These are phyloP conservation scores for Lachancea nothofagi DNA, from an alignment of 805 yeast species.

Conservation along the genomic window DNA sequence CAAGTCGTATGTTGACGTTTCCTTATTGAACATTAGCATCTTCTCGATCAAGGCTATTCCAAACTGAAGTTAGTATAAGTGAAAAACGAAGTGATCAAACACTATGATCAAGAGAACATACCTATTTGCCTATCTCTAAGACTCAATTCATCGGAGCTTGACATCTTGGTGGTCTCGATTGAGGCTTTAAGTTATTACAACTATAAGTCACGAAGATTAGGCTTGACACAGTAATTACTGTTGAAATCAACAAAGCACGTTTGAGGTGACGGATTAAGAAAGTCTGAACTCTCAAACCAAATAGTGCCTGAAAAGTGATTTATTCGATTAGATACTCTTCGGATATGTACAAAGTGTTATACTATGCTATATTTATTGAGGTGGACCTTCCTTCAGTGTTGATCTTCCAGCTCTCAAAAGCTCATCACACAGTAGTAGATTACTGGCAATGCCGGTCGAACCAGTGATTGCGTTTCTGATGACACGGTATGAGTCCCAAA, in stretches of 20 bases:
- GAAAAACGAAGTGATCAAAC: neutral
- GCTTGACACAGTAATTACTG: neutral
- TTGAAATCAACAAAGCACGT: neutral
- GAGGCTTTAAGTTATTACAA: neutral
- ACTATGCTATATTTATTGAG: conserved; percentile 16
- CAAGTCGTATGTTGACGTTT: conserved; percentile 45
- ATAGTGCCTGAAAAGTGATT: too few species aligned
- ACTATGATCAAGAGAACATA: conserved; percentile 19
- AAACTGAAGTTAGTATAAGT: neutral
- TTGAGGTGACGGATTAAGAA: neutral
- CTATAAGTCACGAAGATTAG: neutral
- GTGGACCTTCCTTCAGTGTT: conserved; percentile 64
- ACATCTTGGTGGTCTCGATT: conserved; percentile 12
- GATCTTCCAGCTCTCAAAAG: conserved; percentile 94
- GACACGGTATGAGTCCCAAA: conserved; percentile 95
- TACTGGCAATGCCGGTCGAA: conserved; percentile 92
- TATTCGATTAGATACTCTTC: neutral
- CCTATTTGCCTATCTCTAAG: conserved; percentile 40
- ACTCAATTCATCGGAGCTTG: conserved; percentile 22
- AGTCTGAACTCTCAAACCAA: too few species aligned
- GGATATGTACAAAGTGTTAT: conserved; percentile 6
- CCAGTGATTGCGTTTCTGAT: conserved; percentile 87
- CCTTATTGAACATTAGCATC: conserved; percentile 78
- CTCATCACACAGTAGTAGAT: conserved; percentile 90
- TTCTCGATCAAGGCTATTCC: conserved; percentile 48